Evolutionary conservation across 371 early-diverging fungal genomes (phyloP).

Genomic region (Syncephalastrum sp.): DNA sequence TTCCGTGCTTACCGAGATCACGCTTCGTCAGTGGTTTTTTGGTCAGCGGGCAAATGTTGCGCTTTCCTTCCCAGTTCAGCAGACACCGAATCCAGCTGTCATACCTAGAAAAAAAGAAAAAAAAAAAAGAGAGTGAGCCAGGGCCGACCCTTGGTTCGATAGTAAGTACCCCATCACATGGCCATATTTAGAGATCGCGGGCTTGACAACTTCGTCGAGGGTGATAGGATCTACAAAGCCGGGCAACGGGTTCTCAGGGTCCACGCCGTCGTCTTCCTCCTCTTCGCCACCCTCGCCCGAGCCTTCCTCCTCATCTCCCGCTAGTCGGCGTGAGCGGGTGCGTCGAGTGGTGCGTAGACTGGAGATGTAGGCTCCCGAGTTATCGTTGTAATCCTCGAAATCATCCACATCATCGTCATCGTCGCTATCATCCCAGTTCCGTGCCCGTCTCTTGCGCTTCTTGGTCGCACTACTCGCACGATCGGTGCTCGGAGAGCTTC

Average conservation of each 20-base stretch:
- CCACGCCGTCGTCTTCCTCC: conserved; percentile 28
- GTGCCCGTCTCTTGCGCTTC: conserved; percentile 25
- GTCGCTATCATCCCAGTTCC: conserved; percentile 24
- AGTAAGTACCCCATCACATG: conserved; percentile 86
- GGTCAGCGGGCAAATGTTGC: conserved; percentile 91
- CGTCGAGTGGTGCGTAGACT: conserved; percentile 31
- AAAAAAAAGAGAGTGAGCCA: background rate
- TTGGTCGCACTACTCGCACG: conserved; percentile 19
- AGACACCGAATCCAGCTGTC: conserved; percentile 94
- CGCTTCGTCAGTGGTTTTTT: conserved; percentile 90
- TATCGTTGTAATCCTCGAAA: conserved; percentile 53
- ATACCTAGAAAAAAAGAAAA: conserved; percentile 39
- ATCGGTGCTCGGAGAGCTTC: background rate
- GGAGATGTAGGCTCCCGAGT: conserved; percentile 59
- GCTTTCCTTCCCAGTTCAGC: conserved; percentile 71
- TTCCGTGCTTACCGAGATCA: conserved; percentile 59
- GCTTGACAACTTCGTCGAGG: conserved; percentile 85
- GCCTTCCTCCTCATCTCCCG: conserved; percentile 12
- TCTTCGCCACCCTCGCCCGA: conserved; percentile 25
- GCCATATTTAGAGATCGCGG: conserved; percentile 94
- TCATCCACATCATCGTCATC: conserved; percentile 48
- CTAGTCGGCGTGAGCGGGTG: conserved; percentile 13
- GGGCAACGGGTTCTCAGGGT: conserved; percentile 75
- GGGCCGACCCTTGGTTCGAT: background rate
- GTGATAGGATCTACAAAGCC: conserved; percentile 94